Percentiles rank a stretch among this genome's conserved stretches.
Conservation (phyloP, 257 asterid species). For the Solanum acaule region DNA sequence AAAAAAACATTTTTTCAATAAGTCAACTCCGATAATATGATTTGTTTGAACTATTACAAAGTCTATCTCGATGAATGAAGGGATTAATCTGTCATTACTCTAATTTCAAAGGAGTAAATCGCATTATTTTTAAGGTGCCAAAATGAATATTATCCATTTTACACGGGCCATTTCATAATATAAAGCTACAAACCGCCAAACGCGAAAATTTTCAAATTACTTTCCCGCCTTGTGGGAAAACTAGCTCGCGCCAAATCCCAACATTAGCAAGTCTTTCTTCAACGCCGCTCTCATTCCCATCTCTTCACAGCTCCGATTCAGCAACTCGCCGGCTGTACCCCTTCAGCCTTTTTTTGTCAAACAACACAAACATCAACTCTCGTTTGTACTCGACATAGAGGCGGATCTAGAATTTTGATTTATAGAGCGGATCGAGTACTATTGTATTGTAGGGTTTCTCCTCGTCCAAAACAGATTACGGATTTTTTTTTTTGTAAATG, state of each 20-base stretch:
- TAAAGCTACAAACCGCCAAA: neutral
- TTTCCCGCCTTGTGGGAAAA: neutral
- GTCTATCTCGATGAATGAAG: neutral
- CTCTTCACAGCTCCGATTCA: neutral
- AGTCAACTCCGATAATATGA: neutral
- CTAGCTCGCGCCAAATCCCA: neutral
- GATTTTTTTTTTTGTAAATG: slow-evolving; percentile 10
- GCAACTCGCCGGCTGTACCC: neutral
- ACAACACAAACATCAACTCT: neutral
- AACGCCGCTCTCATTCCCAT: neutral
- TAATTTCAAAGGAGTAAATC: neutral
- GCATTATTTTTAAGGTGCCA: neutral
- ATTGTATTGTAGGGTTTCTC: neutral
- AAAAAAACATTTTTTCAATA: neutral
- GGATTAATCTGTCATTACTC: neutral
- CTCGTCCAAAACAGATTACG: neutral
- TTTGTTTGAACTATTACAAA: neutral
- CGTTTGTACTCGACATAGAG: neutral
- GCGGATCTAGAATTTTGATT: neutral
- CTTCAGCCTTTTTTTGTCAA: neutral
- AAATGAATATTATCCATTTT: neutral
- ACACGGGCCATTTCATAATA: neutral
- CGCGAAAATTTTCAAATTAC: neutral
- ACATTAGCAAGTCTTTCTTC: neutral
- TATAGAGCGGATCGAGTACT: neutral